Percentiles rank a stretch among this genome's conserved stretches.
Conservation (phyloP, 2,329 filamentous ascomycete genomes). For the Trichoderma brevicompactum region DNA sequence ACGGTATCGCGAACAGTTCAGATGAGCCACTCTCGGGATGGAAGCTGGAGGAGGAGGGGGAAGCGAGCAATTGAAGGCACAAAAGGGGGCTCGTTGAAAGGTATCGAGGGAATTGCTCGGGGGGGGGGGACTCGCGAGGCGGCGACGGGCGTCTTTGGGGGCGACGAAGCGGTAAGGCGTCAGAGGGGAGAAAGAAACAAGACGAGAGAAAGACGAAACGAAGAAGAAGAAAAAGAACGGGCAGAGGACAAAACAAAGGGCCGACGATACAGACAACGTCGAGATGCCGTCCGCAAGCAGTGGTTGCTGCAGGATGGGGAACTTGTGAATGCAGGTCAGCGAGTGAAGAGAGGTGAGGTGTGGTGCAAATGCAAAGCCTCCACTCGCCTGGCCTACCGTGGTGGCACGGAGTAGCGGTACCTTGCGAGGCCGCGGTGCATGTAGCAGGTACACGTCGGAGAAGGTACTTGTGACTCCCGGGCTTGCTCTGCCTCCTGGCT, state of each 20-base stretch:
- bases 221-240: conserved; percentile 4
- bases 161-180: background rate
- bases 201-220: background rate
- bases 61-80: conserved; percentile 22
- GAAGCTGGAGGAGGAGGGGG: background rate
- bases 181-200: background rate
- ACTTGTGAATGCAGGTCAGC: conserved; percentile 29
- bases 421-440: background rate
- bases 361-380: conserved; percentile 28
- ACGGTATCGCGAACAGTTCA: background rate
- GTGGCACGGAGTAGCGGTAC: conserved; percentile 19
- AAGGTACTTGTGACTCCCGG: background rate
- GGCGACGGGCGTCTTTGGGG: background rate
- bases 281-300: conserved; percentile 24
- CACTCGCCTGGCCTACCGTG: conserved; percentile 1
- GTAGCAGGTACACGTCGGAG: conserved; percentile 8
- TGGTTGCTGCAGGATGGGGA: conserved; percentile 28
- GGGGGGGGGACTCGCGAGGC: background rate
- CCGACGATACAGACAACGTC: conserved; percentile 25
- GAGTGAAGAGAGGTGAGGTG: conserved; percentile 28
- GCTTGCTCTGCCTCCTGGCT: background rate
- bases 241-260: conserved; percentile 16
- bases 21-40: conserved; percentile 3
- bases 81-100: conserved; percentile 20
- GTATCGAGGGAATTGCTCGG: conserved; percentile 24